Conservation (phyloP, 1,139 yeast genomes). For the Kodamaea anthophila region DNA sequence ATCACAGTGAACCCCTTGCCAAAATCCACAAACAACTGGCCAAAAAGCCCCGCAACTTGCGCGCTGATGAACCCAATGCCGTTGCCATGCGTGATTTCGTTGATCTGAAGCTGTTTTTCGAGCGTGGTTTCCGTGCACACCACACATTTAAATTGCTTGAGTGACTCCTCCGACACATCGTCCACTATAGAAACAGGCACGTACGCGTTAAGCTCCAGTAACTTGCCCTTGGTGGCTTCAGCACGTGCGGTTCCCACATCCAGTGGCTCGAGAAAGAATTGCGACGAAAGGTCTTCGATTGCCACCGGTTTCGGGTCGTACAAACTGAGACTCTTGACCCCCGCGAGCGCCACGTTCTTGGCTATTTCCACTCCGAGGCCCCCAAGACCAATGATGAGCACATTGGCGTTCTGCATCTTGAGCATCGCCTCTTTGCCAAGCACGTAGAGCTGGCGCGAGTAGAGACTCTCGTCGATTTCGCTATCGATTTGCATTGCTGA, state of each 20-base stretch:
- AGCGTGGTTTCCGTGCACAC: conserved; percentile 74
- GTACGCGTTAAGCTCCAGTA: conserved; percentile 81
- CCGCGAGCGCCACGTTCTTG: conserved; percentile 92
- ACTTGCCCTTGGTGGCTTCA: conserved; percentile 52
- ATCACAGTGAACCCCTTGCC: conserved; percentile 75
- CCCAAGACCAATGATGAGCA: conserved; percentile 76
- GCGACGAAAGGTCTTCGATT: conserved; percentile 75
- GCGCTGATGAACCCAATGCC: conserved; percentile 77
- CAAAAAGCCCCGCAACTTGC: conserved; percentile 83
- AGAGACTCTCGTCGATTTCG: conserved; percentile 84
- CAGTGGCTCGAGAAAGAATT: conserved; percentile 60
- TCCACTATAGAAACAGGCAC: conserved; percentile 76
- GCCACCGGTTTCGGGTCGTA: conserved; percentile 73
- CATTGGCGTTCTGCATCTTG: conserved; percentile 90
- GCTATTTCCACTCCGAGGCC: conserved; percentile 96
- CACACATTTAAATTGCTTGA: conserved; percentile 67
- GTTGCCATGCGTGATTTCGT: conserved; percentile 65
- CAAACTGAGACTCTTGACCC: conserved; percentile 86
- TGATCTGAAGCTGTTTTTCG: conserved; percentile 70
- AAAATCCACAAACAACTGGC: conserved; percentile 83
- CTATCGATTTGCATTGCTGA: conserved; percentile 50
- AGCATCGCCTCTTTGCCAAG: conserved; percentile 96
- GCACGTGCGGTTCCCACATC: conserved; percentile 84
- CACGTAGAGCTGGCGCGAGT: conserved; percentile 93
- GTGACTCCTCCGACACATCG: conserved; percentile 40